Conservation (phyloP, 1,284 basidiomycete species). For the Boletus smithii region DNA sequence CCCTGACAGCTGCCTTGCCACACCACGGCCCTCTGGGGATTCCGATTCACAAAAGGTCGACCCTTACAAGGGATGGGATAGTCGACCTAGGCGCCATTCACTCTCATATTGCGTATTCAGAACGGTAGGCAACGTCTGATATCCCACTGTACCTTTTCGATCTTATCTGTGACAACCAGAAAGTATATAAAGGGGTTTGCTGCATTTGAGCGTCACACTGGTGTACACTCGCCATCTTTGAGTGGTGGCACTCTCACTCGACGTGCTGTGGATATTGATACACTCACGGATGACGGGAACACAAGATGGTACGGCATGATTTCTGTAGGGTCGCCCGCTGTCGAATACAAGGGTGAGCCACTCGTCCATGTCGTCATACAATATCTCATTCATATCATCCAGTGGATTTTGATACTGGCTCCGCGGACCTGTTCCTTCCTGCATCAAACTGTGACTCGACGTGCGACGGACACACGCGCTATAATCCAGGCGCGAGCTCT, state of each 20-base stretch:
- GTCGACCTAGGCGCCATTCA: constrained; percentile 16
- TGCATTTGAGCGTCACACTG: constrained; percentile 6
- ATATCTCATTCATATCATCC: not conserved
- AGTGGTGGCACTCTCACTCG: not conserved
- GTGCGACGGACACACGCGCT: constrained; percentile 37
- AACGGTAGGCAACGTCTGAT: constrained; percentile 15
- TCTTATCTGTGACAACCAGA: constrained; percentile 16
- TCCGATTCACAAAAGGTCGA: constrained; percentile 18
- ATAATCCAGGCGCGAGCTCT: constrained; percentile 34
- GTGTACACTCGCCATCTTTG: not conserved
- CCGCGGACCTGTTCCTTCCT: constrained; percentile 38
- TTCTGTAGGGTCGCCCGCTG: constrained; percentile 22
- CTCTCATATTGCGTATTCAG: constrained; percentile 14
- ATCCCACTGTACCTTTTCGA: not conserved
- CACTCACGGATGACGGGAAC: constrained; percentile 17
- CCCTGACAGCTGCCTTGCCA: constrained; percentile 17
- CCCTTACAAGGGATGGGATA: constrained; percentile 14
- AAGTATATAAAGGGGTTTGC: constrained; percentile 21
- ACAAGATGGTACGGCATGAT: constrained; percentile 27
- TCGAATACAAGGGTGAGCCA: constrained; percentile 19
- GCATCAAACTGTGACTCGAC: constrained; percentile 23
- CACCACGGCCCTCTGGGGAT: constrained; percentile 16
- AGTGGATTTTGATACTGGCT: constrained; percentile 48
- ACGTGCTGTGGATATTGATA: constrained; percentile 9
- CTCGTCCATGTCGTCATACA: not conserved